A percentile compares a stretch with the other conserved stretches of the same genome.
These are phyloP conservation scores for Sarocladium oryzae DNA, from an alignment of 2,329 filamentous ascomycete genomes.

Conservation along the genomic window DNA sequence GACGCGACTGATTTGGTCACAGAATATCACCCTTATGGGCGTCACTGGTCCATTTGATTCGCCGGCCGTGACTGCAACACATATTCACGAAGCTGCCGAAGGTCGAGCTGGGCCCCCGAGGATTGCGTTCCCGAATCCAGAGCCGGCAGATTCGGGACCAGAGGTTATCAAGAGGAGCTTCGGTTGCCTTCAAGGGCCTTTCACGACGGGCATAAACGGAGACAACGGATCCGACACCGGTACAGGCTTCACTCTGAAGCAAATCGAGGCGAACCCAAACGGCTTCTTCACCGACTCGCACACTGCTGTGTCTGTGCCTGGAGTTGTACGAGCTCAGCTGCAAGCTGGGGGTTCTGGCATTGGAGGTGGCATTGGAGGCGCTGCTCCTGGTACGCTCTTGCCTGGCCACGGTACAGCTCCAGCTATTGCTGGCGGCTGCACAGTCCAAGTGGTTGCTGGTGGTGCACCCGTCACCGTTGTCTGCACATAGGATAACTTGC, in stretches of 20 bases:
- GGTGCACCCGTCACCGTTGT: conserved; percentile 1
- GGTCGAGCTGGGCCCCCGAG: conserved; percentile 42
- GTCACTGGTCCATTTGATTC: conserved; percentile 45
- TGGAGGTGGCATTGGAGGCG: conserved; percentile 7
- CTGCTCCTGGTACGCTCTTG: not conserved
- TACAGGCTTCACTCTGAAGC: conserved; percentile 38
- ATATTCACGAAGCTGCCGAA: conserved; percentile 43
- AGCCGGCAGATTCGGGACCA: conserved; percentile 14
- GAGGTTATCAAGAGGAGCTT: conserved; percentile 28
- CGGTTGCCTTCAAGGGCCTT: conserved; percentile 34
- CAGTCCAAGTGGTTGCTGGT: conserved; percentile 1
- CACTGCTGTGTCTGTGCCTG: conserved; percentile 39
- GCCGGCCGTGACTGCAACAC: conserved; percentile 45
- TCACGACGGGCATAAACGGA: conserved; percentile 24
- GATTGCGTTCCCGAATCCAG: conserved; percentile 44
- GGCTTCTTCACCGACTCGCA: conserved; percentile 49
- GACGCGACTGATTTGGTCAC: not conserved
- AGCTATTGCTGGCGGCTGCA: not conserved
- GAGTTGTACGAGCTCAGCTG: conserved; percentile 46
- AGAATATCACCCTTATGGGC: conserved; percentile 41
- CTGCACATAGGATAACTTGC: not conserved
- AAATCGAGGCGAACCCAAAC: conserved; percentile 43
- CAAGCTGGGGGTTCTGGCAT: conserved; percentile 11
- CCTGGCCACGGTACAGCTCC: conserved; percentile 1
- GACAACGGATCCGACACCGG: conserved; percentile 24